phyloP scores from a whole-genome alignment of 306 rosid species.

The Prunus dulcis region DNA sequence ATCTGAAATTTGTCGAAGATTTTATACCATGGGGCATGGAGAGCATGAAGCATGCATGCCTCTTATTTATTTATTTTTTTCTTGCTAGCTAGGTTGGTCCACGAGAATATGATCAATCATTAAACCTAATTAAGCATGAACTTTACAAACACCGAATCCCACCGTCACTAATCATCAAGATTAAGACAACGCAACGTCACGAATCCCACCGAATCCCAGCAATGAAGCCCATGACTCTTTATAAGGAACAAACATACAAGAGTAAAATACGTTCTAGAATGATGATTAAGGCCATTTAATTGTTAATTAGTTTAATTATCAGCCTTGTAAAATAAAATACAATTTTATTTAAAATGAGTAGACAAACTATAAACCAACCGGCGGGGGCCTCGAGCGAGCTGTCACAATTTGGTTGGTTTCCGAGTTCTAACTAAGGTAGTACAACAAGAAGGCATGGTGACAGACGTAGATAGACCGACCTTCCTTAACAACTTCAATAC shows the following conservation, averaged over 20 bases:
- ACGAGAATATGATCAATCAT: background rate
- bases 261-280: no score
- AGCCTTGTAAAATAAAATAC: no score
- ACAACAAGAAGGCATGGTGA: background rate
- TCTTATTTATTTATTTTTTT: no score
- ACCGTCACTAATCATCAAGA: background rate
- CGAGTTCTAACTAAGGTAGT: background rate
- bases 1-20: no score
- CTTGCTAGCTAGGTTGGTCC: no score
- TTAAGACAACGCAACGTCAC: background rate
- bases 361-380: no score
- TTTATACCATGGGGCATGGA: no score
- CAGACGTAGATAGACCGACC: background rate
- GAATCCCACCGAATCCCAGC: background rate
- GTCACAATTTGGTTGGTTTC: background rate
- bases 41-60: no score
- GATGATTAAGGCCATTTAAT: no score
- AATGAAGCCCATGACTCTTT: background rate
- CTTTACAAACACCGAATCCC: background rate
- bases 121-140: background rate
- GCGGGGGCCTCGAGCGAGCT: background rate
- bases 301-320: no score
- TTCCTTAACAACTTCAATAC: background rate
- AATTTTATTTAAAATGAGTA: no score
- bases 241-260: no score